Evolutionary conservation across 257 asterid species (phyloP).

Genomic region (Solanum lycopersicoides): DNA sequence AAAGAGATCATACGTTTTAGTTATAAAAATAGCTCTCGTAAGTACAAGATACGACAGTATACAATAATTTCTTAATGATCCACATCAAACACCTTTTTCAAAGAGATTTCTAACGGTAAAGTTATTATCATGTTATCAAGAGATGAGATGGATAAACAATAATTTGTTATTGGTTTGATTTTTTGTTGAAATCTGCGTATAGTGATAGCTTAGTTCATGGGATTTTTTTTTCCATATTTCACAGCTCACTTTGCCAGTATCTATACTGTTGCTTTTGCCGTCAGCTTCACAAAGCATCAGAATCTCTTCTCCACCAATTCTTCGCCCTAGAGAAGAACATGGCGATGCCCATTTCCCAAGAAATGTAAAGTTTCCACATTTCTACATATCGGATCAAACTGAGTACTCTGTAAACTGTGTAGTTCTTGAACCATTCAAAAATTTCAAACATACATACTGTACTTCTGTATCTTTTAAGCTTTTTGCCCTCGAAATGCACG

Average conservation of each 20-base stretch:
- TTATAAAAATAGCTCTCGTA: not conserved
- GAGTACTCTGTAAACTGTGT: not conserved
- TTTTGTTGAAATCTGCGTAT: not conserved
- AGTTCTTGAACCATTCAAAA: not conserved
- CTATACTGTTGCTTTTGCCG: not conserved
- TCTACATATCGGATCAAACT: not conserved
- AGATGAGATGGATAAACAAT: too few species aligned
- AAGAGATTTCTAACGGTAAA: too few species aligned
- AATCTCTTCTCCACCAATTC: not conserved
- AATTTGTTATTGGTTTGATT: not conserved
- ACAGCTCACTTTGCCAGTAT: not conserved
- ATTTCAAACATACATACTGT: not conserved
- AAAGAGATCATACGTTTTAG: not conserved
- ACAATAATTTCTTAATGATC: too few species aligned
- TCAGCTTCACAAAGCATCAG: not conserved
- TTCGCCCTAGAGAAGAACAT: not conserved
- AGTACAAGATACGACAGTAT: not conserved
- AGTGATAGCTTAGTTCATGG: too few species aligned
- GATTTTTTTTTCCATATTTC: too few species aligned
- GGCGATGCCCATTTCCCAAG: not conserved
- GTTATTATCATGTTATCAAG: too few species aligned
- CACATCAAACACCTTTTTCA: too few species aligned
- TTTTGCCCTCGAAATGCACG: conserved; percentile 29
- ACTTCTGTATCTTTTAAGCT: not conserved
- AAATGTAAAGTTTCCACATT: not conserved